Percentiles rank a stretch among this genome's conserved stretches.
These are phyloP conservation scores for Vishniacozyma victoriae DNA, from an alignment of 768 basidiomycete genomes.

Conservation along the genomic window DNA sequence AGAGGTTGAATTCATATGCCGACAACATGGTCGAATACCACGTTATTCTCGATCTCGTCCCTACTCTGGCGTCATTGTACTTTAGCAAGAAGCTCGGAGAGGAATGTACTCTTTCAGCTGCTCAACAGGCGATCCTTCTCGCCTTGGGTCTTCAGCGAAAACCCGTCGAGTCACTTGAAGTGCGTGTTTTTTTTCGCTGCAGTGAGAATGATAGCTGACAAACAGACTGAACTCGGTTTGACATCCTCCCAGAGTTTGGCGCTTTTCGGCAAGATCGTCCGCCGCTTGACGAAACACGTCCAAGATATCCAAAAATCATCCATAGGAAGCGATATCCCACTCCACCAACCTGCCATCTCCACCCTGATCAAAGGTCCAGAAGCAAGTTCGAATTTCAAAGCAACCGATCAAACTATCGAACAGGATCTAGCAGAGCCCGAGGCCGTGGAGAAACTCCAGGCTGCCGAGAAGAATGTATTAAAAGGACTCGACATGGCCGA, in stretches of 20 bases:
- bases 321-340: slow-evolving; percentile 57
- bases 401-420: slow-evolving; percentile 12
- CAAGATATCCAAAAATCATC: slow-evolving; percentile 73
- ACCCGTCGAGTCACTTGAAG: slow-evolving; percentile 81
- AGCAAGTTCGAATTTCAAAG: slow-evolving; percentile 14
- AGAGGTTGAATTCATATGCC: slow-evolving; percentile 89
- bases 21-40: slow-evolving; percentile 91
- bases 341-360: slow-evolving; percentile 36
- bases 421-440: slow-evolving; percentile 48
- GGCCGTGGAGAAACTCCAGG: slow-evolving; percentile 56
- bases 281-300: slow-evolving; percentile 71
- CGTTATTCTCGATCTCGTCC: slow-evolving; percentile 86
- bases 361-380: slow-evolving; percentile 5
- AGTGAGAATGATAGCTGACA: background rate
- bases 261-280: slow-evolving; percentile 81
- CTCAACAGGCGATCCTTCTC: slow-evolving; percentile 85
- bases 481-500: slow-evolving; percentile 78
- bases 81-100: slow-evolving; percentile 63
- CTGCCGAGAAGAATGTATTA: slow-evolving; percentile 60
- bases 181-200: slow-evolving; percentile 42
- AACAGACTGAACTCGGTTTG: slow-evolving; percentile 68
- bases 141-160: slow-evolving; percentile 87
- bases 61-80: slow-evolving; percentile 70
- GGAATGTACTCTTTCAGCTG: slow-evolving; percentile 67
- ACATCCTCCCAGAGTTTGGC: slow-evolving; percentile 84